Conservation (phyloP, 192 early-diverging fungal species). For the Chytriomyces confervae region DNA sequence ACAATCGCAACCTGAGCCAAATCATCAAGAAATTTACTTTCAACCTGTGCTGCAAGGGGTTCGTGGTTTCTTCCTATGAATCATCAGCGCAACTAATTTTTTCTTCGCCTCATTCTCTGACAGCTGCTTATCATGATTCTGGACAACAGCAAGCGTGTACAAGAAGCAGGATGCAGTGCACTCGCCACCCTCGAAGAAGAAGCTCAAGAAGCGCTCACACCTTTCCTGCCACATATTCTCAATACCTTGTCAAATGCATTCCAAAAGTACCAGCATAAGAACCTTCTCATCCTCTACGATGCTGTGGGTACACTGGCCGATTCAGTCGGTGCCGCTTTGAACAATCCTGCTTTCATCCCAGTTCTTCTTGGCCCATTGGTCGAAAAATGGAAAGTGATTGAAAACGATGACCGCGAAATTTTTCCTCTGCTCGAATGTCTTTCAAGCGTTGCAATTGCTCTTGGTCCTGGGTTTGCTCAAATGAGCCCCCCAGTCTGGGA, state of each 20-base stretch:
- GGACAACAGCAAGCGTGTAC: conserved; percentile 97
- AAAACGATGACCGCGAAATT: conserved; percentile 87
- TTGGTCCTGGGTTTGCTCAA: conserved; percentile 86
- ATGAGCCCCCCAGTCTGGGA: conserved; percentile 86
- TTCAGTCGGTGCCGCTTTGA: conserved; percentile 81
- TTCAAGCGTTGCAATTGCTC: conserved; percentile 82
- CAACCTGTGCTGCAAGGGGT: conserved; percentile 80
- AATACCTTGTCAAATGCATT: conserved; percentile 82
- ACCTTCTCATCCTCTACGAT: conserved; percentile 95
- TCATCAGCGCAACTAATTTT: conserved; percentile 24
- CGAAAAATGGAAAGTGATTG: conserved; percentile 80
- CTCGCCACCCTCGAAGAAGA: conserved; percentile 97
- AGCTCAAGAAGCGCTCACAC: conserved; percentile 77
- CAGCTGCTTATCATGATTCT: conserved; percentile 73
- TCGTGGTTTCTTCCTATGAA: conserved; percentile 35
- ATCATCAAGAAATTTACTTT: conserved; percentile 74
- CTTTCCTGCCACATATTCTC: conserved; percentile 89
- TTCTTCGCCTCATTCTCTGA: conserved; percentile 6
- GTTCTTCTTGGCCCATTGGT: conserved; percentile 87
- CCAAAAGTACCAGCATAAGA: conserved; percentile 92
- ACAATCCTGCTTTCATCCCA: conserved; percentile 80
- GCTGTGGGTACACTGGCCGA: conserved; percentile 98
- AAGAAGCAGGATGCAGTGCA: conserved; percentile 95
- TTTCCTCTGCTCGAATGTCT: conserved; percentile 96
- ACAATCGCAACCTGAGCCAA: conserved; percentile 48